phyloP scores from a whole-genome alignment of 179 eudicot species.

The Beta corolliflora region DNA sequence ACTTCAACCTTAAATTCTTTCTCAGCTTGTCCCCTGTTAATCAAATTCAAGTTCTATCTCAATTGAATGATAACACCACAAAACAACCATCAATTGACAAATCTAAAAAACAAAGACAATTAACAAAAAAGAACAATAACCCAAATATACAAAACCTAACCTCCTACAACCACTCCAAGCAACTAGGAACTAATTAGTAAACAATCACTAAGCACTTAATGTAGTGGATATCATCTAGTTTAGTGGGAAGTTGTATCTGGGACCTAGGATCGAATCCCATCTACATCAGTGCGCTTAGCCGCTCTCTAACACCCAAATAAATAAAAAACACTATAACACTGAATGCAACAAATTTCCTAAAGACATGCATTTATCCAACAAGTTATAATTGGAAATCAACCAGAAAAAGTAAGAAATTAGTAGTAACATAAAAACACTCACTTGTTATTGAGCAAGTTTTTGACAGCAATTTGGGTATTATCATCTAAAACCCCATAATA shows the following conservation, averaged over 20 bases:
- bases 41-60: slow-evolving; percentile 12
- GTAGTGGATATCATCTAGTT: too few relatives aligned
- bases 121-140: not conserved
- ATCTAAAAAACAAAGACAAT: not conserved
- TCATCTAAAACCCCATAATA: slow-evolving; percentile 60
- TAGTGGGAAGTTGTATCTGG: too few relatives aligned
- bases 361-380: not conserved
- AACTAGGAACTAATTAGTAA: not conserved
- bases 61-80: not conserved
- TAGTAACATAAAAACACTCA: slow-evolving; percentile 22
- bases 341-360: not conserved
- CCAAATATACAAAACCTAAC: slow-evolving; percentile 1
- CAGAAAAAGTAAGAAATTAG: not conserved
- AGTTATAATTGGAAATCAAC: not conserved
- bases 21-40: slow-evolving; percentile 42
- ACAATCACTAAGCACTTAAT: not conserved
- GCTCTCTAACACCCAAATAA: too few relatives aligned
- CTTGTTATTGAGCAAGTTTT: slow-evolving; percentile 75
- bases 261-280: too few relatives aligned
- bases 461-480: slow-evolving; percentile 59
- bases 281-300: too few relatives aligned
- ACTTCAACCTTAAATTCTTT: slow-evolving; percentile 44
- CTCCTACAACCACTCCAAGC: not conserved
- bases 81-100: not conserved
- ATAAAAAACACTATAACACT: not conserved